These are phyloP conservation scores for Talaromyces proteolyticus DNA, from an alignment of 495 filamentous ascomycete species.

Conservation along the genomic window DNA sequence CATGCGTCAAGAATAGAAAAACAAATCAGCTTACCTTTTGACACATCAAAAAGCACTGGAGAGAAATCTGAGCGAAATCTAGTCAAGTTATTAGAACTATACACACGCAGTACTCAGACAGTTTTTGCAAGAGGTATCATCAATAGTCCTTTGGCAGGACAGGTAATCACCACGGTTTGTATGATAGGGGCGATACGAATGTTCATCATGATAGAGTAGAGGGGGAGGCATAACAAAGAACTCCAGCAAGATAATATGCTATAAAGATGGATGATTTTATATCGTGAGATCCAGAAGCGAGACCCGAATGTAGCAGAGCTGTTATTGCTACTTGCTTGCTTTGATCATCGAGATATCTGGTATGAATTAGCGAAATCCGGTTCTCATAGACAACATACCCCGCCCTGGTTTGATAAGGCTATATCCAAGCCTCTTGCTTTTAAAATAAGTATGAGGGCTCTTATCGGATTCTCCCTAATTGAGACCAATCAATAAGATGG, in stretches of 20 bases:
- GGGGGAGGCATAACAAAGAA: no score
- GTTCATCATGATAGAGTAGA: slow-evolving; percentile 65
- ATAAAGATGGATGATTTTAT: slow-evolving; percentile 41
- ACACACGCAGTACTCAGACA: not conserved
- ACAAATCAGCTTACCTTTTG: not conserved
- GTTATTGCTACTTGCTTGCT: slow-evolving; percentile 37
- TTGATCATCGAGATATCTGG: slow-evolving; percentile 47
- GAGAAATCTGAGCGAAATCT: slow-evolving; percentile 5
- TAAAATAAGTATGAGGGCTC: slow-evolving; percentile 16
- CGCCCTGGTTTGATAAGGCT: slow-evolving; percentile 22
- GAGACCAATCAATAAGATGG: slow-evolving; percentile 18
- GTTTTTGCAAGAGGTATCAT: slow-evolving; percentile 24
- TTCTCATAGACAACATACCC: slow-evolving; percentile 9
- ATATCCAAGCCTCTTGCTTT: slow-evolving; percentile 23
- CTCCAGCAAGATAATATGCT: no score
- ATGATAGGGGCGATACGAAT: slow-evolving; percentile 91
- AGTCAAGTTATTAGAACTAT: not conserved
- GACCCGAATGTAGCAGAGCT: slow-evolving; percentile 27
- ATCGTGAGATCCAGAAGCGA: slow-evolving; percentile 26
- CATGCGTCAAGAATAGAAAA: slow-evolving; percentile 32
- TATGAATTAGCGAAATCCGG: slow-evolving; percentile 29
- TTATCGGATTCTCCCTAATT: slow-evolving; percentile 26
- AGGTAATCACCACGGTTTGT: slow-evolving; percentile 84
- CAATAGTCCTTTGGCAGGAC: slow-evolving; percentile 87
- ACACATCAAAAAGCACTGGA: not conserved